A percentile compares a stretch with the other conserved stretches of the same genome.
phyloP scores from a whole-genome alignment of 176 grass and related monocot genomes.

The Hordeum marinum region DNA sequence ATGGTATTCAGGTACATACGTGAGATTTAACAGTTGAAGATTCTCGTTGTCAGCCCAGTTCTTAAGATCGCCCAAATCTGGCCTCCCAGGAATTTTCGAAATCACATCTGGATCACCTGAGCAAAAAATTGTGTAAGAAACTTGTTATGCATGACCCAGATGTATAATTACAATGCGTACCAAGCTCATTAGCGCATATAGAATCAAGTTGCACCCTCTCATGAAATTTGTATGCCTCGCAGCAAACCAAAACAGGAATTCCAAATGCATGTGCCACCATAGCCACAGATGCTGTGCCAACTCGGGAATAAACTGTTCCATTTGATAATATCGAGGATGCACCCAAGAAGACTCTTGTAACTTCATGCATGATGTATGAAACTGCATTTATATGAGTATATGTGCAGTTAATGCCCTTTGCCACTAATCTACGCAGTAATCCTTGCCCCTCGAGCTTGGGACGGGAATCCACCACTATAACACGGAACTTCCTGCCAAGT shows the following conservation, averaged over 20 bases:
- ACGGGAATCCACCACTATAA: slow-evolving; percentile 85
- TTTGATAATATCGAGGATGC: slow-evolving; percentile 82
- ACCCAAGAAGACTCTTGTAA: slow-evolving; percentile 79
- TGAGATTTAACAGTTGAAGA: slow-evolving; percentile 91
- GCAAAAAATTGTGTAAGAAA: slow-evolving; percentile 17
- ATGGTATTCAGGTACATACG: slow-evolving; percentile 42
- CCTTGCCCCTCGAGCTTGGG: slow-evolving; percentile 86
- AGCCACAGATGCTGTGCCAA: slow-evolving; percentile 87
- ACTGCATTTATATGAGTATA: slow-evolving; percentile 91
- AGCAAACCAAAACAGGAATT: slow-evolving; percentile 86
- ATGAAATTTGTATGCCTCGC: slow-evolving; percentile 94
- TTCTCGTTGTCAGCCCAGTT: slow-evolving; percentile 70
- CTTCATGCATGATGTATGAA: slow-evolving; percentile 97
- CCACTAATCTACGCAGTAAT: slow-evolving; percentile 62
- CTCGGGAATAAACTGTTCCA: slow-evolving; percentile 90
- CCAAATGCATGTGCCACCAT: slow-evolving; percentile 89
- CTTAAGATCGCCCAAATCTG: slow-evolving; percentile 63
- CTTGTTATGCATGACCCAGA: not conserved
- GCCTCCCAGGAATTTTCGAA: slow-evolving; percentile 59
- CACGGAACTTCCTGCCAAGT: slow-evolving; percentile 72
- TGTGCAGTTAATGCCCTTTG: slow-evolving; percentile 78
- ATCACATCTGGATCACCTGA: slow-evolving; percentile 91
- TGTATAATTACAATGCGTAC: slow-evolving; percentile 26
- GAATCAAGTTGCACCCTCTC: slow-evolving; percentile 97
- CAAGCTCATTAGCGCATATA: slow-evolving; percentile 93